Base-by-base conservation (phyloP, 2,329 filamentous ascomycete genomes). In the Aspergillus ochraceus region DNA sequence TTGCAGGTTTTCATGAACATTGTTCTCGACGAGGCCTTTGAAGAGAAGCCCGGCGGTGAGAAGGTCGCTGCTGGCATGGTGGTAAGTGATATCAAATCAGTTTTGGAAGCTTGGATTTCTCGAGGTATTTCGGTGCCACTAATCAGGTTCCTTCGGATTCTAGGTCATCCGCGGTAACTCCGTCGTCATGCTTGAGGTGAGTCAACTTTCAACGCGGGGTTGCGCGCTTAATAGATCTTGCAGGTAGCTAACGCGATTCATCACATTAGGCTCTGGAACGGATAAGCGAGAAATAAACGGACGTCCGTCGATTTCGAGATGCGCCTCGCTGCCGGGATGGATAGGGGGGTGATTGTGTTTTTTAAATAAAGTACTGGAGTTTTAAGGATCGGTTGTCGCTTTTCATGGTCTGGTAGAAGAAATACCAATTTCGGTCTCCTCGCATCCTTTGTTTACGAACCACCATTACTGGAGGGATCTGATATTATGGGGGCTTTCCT, bases 141-240 rank as follows among this genome's bases (percentile, higher is more conserved):
- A n/a, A 6, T 29, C 17, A 42, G 17, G 11, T n/a, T 42, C 12
- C 29, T 29, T 47, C n/a, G n/a, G 19, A 30, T 29, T 54, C 29
- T 63, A 92, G 90, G 90, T 97, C 66, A 97, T 99, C 71, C 91
- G 96, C 69, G 95, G 95, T 65, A 99, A 99, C 80, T 97, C 94
- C 2, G 93, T 99, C 26, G 93, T 99, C 58, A 97, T 99, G 94
- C 86, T 99, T 58, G 96, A 99, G 80, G 91, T 77, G 58, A 52
- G 68, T 69, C 51, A 39, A 55, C 50, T 29, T 42, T n/a, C 17
- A 8, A 17, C n/a, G 24, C 3, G 11, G n/a, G 47, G 19, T n/a
- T 30, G 26, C 42, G 45, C 45, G 19, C 8, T n/a, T 12, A 11
- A 36, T 17, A 11, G 17, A 8, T 12, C 5, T n/a, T 36, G 30